phyloP scores from a whole-genome alignment of 2,329 filamentous ascomycete species.

The Ciborinia camelliae region DNA sequence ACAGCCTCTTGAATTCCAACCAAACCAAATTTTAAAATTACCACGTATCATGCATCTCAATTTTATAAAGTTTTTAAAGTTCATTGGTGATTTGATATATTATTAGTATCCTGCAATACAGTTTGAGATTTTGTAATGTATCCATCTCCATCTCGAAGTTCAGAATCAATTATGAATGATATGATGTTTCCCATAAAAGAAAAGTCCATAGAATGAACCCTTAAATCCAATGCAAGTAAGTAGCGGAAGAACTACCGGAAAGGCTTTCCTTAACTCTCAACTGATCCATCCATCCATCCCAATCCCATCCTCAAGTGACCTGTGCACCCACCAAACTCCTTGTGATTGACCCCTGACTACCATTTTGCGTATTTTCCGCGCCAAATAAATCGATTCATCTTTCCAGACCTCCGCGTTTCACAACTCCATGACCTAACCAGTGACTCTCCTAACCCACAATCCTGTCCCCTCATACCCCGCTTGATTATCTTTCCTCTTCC shows the following conservation, averaged over 20 bases:
- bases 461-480: conserved; percentile 62
- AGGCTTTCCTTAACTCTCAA: neutral
- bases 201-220: neutral
- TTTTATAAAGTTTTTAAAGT: neutral
- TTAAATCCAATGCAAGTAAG: neutral
- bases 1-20: neutral
- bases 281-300: neutral
- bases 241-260: too few species aligned
- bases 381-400: neutral
- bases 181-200: neutral
- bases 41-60: neutral
- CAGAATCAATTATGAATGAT: neutral
- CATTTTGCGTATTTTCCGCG: neutral
- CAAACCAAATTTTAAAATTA: too few species aligned
- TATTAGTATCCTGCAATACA: neutral
- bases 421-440: conserved; percentile 43
- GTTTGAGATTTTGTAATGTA: too few species aligned
- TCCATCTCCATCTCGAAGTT: neutral
- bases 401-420: neutral
- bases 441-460: conserved; percentile 77
- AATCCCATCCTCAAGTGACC: neutral
- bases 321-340: neutral
- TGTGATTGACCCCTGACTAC: neutral
- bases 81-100: neutral
- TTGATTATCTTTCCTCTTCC: conserved; percentile 70